phyloP scores from a whole-genome alignment of 2,329 filamentous ascomycete genomes.

The Phoma sp. region DNA sequence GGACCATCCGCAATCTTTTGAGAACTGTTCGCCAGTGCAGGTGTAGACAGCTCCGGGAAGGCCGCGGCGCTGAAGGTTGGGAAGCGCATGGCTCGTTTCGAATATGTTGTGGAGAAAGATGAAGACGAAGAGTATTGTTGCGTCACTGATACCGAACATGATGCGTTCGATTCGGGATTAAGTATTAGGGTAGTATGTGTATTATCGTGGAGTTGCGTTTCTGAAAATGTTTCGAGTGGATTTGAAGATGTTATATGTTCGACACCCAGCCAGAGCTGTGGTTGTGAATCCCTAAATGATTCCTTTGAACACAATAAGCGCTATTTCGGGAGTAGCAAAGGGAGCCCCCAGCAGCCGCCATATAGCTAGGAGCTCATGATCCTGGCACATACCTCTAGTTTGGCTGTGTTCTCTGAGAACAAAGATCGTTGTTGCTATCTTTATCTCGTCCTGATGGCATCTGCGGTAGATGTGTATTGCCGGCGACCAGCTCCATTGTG shows the following conservation, averaged over 20 bases:
- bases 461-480: constrained; percentile 29
- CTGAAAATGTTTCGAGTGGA: background rate
- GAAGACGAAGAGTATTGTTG: constrained; percentile 9
- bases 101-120: constrained; percentile 19
- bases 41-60: constrained; percentile 46
- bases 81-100: constrained; percentile 17
- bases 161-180: constrained; percentile 1
- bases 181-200: constrained; percentile 9
- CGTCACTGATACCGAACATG: constrained; percentile 11
- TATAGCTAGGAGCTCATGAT: background rate
- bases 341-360: constrained; percentile 1
- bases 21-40: constrained; percentile 37
- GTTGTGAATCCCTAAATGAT: constrained; percentile 4
- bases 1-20: constrained; percentile 39
- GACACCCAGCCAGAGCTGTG: constrained; percentile 4
- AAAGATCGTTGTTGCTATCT: constrained; percentile 25
- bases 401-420: constrained; percentile 11
- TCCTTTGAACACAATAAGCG: constrained; percentile 8
- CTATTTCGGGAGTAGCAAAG: constrained; percentile 10
- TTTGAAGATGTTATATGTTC: background rate
- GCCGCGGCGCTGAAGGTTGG: constrained; percentile 34
- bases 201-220: constrained; percentile 8
- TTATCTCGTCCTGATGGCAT: constrained; percentile 33
- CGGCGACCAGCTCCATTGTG: constrained; percentile 37
- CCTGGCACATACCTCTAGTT: constrained; percentile 11